Evolutionary conservation across 169 alveolate species (phyloP).

Genomic region (Besnoitia besnoiti): DNA sequence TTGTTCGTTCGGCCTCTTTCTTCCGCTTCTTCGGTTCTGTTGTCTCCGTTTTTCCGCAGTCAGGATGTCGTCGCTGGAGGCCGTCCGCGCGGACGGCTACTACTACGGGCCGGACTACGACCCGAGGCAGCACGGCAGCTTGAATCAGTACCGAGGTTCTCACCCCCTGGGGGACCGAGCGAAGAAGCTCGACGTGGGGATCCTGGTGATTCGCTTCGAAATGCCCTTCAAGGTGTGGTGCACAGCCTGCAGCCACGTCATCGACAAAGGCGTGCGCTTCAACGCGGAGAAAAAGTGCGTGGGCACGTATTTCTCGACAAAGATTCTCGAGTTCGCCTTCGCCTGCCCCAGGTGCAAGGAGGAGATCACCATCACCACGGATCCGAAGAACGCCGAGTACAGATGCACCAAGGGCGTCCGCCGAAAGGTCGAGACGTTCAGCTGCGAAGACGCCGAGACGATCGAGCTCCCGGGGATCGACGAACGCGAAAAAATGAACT

Average conservation of each 20-base stretch:
- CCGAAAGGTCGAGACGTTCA: slow-evolving; percentile 73
- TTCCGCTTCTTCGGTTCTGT: neutral
- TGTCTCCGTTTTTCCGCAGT: neutral
- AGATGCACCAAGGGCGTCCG: slow-evolving; percentile 80
- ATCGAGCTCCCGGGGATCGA: neutral
- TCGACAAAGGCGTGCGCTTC: slow-evolving; percentile 87
- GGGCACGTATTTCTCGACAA: slow-evolving; percentile 80
- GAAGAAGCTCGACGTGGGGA: slow-evolving; percentile 39
- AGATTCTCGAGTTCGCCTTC: slow-evolving; percentile 81
- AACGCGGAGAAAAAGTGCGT: slow-evolving; percentile 81
- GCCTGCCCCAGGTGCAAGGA: slow-evolving; percentile 78
- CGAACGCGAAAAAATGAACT: neutral
- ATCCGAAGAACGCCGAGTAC: slow-evolving; percentile 82
- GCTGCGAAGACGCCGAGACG: neutral
- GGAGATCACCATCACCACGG: slow-evolving; percentile 79
- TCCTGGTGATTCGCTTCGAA: slow-evolving; percentile 79
- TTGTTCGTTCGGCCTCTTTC: neutral
- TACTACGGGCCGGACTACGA: slow-evolving; percentile 56
- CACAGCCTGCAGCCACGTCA: slow-evolving; percentile 71
- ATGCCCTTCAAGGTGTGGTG: slow-evolving; percentile 85
- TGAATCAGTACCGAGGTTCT: slow-evolving; percentile 25
- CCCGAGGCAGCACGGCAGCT: slow-evolving; percentile 49
- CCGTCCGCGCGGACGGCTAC: slow-evolving; percentile 69
- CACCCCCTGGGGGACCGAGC: slow-evolving; percentile 57
- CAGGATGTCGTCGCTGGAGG: slow-evolving; percentile 65